Conservation (phyloP, 2,329 filamentous ascomycete genomes). For the Scytalidium sp. region DNA sequence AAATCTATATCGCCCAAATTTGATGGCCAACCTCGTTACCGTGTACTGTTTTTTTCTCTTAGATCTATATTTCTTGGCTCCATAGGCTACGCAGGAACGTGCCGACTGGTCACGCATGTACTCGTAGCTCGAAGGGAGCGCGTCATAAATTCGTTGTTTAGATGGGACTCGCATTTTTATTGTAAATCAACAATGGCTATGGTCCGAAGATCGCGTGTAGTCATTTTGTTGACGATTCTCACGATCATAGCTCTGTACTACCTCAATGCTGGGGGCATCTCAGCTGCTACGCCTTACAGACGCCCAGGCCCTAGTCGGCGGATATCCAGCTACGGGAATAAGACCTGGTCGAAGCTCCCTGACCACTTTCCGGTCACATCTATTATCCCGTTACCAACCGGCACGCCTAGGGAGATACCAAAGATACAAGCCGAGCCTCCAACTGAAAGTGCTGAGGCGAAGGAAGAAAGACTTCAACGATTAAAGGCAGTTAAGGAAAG, state of each 20-base stretch:
- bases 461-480: constrained; percentile 18
- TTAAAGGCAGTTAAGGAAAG: constrained; percentile 24
- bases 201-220: not conserved
- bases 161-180: too few species aligned
- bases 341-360: constrained; percentile 21
- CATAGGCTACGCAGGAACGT: too few species aligned
- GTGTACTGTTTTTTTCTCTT: too few species aligned
- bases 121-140: too few species aligned
- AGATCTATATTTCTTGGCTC: too few species aligned
- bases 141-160: not conserved
- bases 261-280: constrained; percentile 47
- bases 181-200: constrained; percentile 10
- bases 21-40: too few species aligned
- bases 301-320: constrained; percentile 55
- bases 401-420: constrained; percentile 21
- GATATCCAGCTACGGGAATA: constrained; percentile 44
- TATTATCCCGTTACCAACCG: constrained; percentile 24
- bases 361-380: constrained; percentile 23
- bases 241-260: constrained; percentile 26
- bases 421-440: constrained; percentile 19
- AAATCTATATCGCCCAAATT: too few species aligned
- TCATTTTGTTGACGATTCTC: not conserved
- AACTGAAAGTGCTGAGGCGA: constrained; percentile 16
- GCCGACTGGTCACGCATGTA: too few species aligned
- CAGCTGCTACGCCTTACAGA: constrained; percentile 54